Percentiles rank a stretch among this genome's conserved stretches.
Conservation (phyloP, 176 grass and related monocot species). For the Musa schizocarpa region DNA sequence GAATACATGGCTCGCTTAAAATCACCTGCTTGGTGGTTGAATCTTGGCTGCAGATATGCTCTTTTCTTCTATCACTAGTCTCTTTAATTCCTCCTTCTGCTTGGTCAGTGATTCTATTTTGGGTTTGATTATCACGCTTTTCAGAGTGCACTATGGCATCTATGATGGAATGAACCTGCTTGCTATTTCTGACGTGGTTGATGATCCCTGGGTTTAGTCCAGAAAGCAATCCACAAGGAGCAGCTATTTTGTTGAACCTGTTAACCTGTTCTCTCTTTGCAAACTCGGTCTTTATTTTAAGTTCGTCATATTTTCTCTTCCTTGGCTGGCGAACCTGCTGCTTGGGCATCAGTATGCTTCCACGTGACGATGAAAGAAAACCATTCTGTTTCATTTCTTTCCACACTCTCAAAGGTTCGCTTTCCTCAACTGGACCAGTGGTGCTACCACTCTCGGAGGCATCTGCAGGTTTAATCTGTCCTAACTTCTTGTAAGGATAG, state of each 20-base stretch:
- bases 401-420: constrained; percentile 66
- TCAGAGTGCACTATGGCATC: constrained; percentile 74
- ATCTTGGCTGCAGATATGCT: constrained; percentile 1
- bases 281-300: constrained; percentile 31
- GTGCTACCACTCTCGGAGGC: constrained; percentile 73
- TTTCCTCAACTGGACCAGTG: constrained; percentile 50
- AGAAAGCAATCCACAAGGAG: constrained; percentile 84
- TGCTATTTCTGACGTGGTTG: constrained; percentile 97
- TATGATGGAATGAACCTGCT: constrained; percentile 97
- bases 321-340: constrained; percentile 41
- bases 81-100: not conserved
- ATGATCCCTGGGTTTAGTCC: constrained; percentile 97
- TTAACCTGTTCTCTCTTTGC: constrained; percentile 46
- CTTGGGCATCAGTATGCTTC: constrained; percentile 35
- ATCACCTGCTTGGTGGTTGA: not conserved
- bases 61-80: constrained; percentile 8
- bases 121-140: constrained; percentile 35
- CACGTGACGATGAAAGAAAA: constrained; percentile 77
- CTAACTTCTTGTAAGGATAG: constrained; percentile 63
- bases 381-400: constrained; percentile 99
- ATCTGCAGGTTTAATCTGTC: constrained; percentile 39
- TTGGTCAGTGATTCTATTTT: constrained; percentile 4
- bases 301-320: constrained; percentile 58
- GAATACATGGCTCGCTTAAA: not conserved
- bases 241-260: constrained; percentile 61